These are phyloP conservation scores for Corynascus novoguineensis DNA, from an alignment of 495 filamentous ascomycete genomes.

Conservation along the genomic window DNA sequence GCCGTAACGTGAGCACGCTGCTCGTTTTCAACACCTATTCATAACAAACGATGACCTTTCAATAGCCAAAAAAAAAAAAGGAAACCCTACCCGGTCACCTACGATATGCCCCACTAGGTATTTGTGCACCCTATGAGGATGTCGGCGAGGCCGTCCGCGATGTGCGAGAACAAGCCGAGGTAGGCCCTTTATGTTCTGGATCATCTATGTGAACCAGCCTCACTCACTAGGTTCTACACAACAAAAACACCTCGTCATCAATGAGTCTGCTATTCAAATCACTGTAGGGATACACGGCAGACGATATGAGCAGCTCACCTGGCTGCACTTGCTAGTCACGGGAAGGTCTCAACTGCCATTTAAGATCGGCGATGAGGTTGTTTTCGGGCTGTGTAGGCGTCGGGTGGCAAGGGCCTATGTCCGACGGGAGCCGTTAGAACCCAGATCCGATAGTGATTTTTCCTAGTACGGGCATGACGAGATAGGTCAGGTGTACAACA, in stretches of 20 bases:
- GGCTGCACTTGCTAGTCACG: conserved; percentile 20
- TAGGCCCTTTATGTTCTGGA: not conserved
- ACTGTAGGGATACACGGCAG: conserved; percentile 31
- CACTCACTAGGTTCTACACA: too few species aligned
- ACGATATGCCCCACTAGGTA: not conserved
- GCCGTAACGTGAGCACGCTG: too few species aligned
- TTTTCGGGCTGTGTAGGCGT: not conserved
- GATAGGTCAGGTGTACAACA: not conserved
- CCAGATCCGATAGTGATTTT: too few species aligned
- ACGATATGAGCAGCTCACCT: conserved; percentile 26
- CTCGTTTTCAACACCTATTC: not conserved
- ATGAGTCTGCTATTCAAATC: conserved; percentile 16
- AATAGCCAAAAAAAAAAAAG: not conserved
- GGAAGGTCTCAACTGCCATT: conserved; percentile 1
- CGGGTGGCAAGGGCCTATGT: not conserved
- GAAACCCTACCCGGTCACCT: conserved; percentile 7
- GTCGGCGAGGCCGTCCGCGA: not conserved
- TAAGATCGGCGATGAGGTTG: not conserved
- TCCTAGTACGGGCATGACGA: too few species aligned
- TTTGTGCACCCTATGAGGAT: not conserved
- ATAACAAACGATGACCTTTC: conserved; percentile 1
- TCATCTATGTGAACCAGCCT: not conserved
- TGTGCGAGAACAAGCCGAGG: not conserved
- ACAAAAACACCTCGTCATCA: too few species aligned
- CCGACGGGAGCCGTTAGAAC: not conserved